Conservation (phyloP, 2,329 filamentous ascomycete genomes). For the Pyricularia grisea region DNA sequence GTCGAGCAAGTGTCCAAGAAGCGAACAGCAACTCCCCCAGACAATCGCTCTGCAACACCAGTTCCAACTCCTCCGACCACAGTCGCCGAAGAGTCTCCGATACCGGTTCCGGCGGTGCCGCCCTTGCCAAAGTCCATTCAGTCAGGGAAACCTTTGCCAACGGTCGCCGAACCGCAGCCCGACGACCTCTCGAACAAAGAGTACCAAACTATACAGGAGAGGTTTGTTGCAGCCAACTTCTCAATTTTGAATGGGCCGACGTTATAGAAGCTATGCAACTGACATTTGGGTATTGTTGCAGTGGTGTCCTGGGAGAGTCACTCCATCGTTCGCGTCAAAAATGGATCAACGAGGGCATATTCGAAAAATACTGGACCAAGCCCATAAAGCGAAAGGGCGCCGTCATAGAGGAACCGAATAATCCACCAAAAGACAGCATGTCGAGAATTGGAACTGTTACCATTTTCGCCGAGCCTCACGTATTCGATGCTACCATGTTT, state of each 20-base stretch:
- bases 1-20: slow-evolving; percentile 52
- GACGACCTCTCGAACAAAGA: slow-evolving; percentile 53
- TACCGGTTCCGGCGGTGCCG: slow-evolving; percentile 16
- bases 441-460: slow-evolving; percentile 62
- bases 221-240: slow-evolving; percentile 29
- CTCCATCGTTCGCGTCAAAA: slow-evolving; percentile 62
- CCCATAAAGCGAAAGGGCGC: slow-evolving; percentile 59
- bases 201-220: slow-evolving; percentile 66
- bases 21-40: slow-evolving; percentile 45
- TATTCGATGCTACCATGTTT: slow-evolving; percentile 67
- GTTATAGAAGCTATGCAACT: slow-evolving; percentile 3
- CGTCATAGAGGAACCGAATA: slow-evolving; percentile 52
- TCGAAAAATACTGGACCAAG: slow-evolving; percentile 72
- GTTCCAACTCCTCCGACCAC: slow-evolving; percentile 21
- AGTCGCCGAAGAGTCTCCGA: slow-evolving; percentile 21
- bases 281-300: slow-evolving; percentile 21
- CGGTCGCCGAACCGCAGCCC: slow-evolving; percentile 57
- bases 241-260: background rate
- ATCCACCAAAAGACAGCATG: slow-evolving; percentile 63
- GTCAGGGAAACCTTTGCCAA: slow-evolving; percentile 61
- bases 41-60: slow-evolving; percentile 38
- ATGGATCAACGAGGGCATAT: slow-evolving; percentile 65
- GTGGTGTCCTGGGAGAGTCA: slow-evolving; percentile 67
- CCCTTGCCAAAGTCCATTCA: slow-evolving; percentile 53
- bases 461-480: slow-evolving; percentile 71